Base-by-base conservation (phyloP, 495 filamentous ascomycete species). In the Penicillium odoratum region DNA sequence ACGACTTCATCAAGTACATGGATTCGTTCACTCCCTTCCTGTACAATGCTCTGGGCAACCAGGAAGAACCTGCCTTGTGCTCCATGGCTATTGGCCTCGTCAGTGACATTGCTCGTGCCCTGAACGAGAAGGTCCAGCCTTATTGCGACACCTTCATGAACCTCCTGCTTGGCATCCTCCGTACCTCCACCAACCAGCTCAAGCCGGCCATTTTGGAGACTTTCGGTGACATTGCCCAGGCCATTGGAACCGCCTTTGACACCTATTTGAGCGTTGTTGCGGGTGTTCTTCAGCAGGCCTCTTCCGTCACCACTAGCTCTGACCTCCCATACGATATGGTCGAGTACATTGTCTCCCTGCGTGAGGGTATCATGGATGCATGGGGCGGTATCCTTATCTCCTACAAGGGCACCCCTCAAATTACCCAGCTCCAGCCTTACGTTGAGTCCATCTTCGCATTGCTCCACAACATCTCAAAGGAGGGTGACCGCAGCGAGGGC, bases 91-190 rank as follows among this genome's bases (percentile, higher is more conserved):
- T 98, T 73, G 94, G 94, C 55, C 79, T 98, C 45, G 93, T 97
- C 58, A 96, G 93, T 70, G 94, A 98, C 68, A 92, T 98, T 65
- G 89, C 91, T 29, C 89, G 94, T 59, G 92, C 93, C 9, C 78
- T 98, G 73, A 92, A 92, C 66, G 88, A 90, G 67, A 86, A 88
- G 69, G 87, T 92, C 63, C 90, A 93, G 74, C 94, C 93, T 49
- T 98, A 85, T 78, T 98, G 94, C 75, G 95, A 98, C 66, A 79
- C 83, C 56, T 97, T 98, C 70, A 98, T 98, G 94, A 98, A 98
- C 75, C 88, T 91, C 65, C 81, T 98, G 38, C 83, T 98, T 58
- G 90, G 88, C 72, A 96, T 93, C 67, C 82, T 98, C 10, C 83
- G 89, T 71, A 73, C 70, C 30, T 83, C 95, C 26, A 89, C 91